A percentile compares a stretch with the other conserved stretches of the same genome.
Conservation (phyloP, 768 basidiomycete species). For the Aureoboletus auriporus region DNA sequence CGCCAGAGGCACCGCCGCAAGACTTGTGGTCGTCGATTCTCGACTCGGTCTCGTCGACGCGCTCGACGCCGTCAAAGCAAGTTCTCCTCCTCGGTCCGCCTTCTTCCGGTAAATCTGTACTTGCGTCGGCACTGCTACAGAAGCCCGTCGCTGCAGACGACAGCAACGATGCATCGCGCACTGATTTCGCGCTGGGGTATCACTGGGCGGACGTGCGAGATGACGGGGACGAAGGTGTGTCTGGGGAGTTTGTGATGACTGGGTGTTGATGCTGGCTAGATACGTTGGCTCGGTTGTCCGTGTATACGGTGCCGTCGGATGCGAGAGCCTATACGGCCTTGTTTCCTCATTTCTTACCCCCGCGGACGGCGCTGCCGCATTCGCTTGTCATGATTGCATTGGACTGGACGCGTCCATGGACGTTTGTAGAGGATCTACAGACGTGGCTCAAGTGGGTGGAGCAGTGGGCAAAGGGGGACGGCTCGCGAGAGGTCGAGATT, state of each 20-base stretch:
- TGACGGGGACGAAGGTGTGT: constrained; percentile 89
- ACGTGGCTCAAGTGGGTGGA: constrained; percentile 88
- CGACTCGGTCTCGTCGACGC: constrained; percentile 76
- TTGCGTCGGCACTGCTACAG: constrained; percentile 69
- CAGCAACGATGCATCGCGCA: constrained; percentile 52
- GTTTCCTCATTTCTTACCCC: constrained; percentile 76
- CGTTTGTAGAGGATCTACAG: constrained; percentile 81
- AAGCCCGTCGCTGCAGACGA: constrained; percentile 53
- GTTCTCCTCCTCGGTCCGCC: constrained; percentile 81
- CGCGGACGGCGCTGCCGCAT: constrained; percentile 60
- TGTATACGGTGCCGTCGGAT: constrained; percentile 86
- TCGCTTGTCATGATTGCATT: constrained; percentile 80
- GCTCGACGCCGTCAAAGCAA: constrained; percentile 83
- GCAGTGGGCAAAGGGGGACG: constrained; percentile 68
- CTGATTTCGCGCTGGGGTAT: constrained; percentile 87
- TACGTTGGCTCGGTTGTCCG: constrained; percentile 81
- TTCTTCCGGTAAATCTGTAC: constrained; percentile 70
- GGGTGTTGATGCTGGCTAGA: constrained; percentile 42
- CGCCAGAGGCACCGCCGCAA: constrained; percentile 69
- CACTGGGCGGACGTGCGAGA: constrained; percentile 89
- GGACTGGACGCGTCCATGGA: constrained; percentile 95
- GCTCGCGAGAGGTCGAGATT: constrained; percentile 67
- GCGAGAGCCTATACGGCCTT: constrained; percentile 66
- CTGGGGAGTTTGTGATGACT: too few species aligned
- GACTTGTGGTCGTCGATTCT: constrained; percentile 94